Percentiles rank a stretch among this genome's conserved stretches.
Conservation (phyloP, 192 early-diverging fungal species). For the Piromyces finnis region DNA sequence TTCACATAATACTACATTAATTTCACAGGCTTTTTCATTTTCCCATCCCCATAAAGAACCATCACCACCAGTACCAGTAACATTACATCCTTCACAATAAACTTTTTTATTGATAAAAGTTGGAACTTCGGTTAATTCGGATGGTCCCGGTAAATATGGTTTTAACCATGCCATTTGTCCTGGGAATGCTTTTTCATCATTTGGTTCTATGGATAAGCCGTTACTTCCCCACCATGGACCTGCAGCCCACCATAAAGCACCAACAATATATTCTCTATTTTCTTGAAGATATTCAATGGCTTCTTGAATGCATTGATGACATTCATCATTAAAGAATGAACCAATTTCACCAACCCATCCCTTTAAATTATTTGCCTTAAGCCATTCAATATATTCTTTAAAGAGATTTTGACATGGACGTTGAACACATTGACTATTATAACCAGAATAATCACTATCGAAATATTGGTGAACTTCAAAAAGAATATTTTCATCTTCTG, state of each 20-base stretch:
- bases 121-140: not conserved
- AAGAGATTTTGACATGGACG: not conserved
- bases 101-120: not conserved
- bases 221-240: constrained; percentile 3
- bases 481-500: constrained; percentile 11
- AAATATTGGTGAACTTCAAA: constrained; percentile 16
- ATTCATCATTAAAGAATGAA: not conserved
- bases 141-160: not conserved
- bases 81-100: not conserved
- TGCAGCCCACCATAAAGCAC: constrained; percentile 4
- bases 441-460: not conserved
- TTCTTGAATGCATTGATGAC: not conserved
- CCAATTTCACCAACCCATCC: constrained; percentile 8
- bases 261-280: constrained; percentile 3
- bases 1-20: not conserved
- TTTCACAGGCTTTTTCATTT: not conserved
- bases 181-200: not conserved
- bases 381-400: constrained; percentile 4
- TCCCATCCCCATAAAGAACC: not conserved
- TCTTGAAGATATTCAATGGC: constrained; percentile 1
- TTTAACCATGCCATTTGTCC: not conserved
- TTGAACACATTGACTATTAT: not conserved
- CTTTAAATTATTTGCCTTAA: constrained; percentile 3
- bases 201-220: not conserved
- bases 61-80: not conserved